Evolutionary conservation across 257 asterid species (phyloP), one percentile per base, ranked within the genome.

Genomic region (Coffea eugenioides): DNA sequence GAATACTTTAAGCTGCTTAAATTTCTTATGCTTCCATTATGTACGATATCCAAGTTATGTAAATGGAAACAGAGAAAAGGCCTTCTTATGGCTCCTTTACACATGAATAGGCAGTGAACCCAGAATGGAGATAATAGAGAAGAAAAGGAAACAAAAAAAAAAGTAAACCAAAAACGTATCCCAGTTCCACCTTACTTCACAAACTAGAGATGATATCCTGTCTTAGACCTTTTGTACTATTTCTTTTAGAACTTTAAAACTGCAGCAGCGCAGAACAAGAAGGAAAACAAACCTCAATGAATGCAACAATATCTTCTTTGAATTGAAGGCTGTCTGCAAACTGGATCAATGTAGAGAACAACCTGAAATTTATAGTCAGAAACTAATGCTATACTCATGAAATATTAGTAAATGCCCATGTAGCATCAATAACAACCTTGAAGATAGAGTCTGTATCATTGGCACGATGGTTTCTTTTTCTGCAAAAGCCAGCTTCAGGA

Each of bases 301-400:
- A 84, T 81, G 83, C 52, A 68, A 88, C 77, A 77, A 88, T 85
- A 85, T 88, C 92, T 83, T 89, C 90, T 86, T 83, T 85, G 70
- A 69, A 83, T 82, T 82, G 81, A 81, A 90, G 88, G 87, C 93
- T 80, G 84, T 88, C 81, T 71, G 87, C 83, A 59, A 90, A 82
- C 56, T 88, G 84, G 61, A 79, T 87, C 65, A 93, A 67, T 75
- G 86, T 85, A 45, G 88, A 87, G 82, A 90, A 85, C 73, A 89
- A 79, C 86, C 97, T 93, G 93, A 86, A 82, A 88, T 20, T 59
- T 77, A 80, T 56, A 74, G 67, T 86, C 25, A 74, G 70, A 81
- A 78, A 61, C 43, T n/a, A 61, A 82, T 64, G 66, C 51, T 18
- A 56, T 27, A 71, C 10, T 67, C 56, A 31, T 61, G 70, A 56